Evolutionary conservation across 148 eudicot genomes (phyloP).

Genomic region (Mesembryanthemum crystallinum): DNA sequence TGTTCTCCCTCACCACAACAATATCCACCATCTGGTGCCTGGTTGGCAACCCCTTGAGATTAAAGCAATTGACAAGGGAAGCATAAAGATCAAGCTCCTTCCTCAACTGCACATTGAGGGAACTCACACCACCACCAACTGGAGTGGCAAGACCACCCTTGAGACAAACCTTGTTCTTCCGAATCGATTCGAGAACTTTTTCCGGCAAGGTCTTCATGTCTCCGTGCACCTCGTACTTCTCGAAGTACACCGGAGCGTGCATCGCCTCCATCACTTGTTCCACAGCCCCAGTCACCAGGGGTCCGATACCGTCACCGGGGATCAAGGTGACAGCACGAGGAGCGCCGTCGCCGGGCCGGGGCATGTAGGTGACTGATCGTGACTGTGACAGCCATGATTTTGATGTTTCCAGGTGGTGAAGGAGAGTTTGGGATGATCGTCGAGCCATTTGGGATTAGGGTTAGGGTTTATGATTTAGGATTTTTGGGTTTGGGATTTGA

Average conservation of each 20-base stretch:
- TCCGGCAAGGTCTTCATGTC: constrained; percentile 56
- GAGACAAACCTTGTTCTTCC: constrained; percentile 60
- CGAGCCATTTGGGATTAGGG: neutral
- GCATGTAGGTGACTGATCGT: constrained; percentile 76
- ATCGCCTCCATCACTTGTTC: constrained; percentile 69
- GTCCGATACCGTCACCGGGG: constrained; percentile 86
- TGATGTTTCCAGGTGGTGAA: neutral
- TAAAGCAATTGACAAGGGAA: constrained; percentile 68
- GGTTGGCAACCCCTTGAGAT: constrained; percentile 59
- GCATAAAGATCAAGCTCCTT: constrained; percentile 78
- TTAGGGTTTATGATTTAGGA: no score
- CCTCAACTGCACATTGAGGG: constrained; percentile 57
- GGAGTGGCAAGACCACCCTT: constrained; percentile 78
- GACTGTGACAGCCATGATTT: neutral
- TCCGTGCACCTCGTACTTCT: constrained; percentile 62
- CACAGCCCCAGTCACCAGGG: constrained; percentile 72
- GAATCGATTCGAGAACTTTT: constrained; percentile 55
- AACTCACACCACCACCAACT: constrained; percentile 77
- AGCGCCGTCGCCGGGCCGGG: constrained; percentile 74
- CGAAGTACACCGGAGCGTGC: constrained; percentile 77
- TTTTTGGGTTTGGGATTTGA: no score
- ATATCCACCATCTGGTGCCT: constrained; percentile 71
- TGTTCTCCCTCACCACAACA: constrained; percentile 81
- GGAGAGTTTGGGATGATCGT: neutral
- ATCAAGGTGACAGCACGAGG: constrained; percentile 64